Conservation (phyloP, 331 rosid species). For the Rosa hybrid region DNA sequence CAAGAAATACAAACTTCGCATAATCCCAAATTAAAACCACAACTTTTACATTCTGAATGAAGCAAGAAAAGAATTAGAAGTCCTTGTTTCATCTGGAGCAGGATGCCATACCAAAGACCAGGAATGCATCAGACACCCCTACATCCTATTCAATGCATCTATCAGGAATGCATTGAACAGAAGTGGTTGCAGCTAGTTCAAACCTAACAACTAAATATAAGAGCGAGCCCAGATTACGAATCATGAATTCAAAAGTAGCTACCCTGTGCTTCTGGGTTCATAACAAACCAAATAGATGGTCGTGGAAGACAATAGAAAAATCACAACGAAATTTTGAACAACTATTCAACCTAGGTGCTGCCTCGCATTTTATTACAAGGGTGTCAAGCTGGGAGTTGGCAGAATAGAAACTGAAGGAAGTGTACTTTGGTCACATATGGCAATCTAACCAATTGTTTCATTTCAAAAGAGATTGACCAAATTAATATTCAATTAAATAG, state of each 20-base stretch:
- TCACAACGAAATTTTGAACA: background rate
- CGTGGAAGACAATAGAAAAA: background rate
- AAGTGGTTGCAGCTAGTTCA: background rate
- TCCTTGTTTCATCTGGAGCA: constrained; percentile 3
- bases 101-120: constrained; percentile 11
- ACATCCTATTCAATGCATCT: background rate
- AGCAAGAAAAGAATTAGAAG: background rate
- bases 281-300: background rate
- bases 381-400: background rate
- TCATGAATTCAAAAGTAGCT: background rate
- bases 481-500: background rate
- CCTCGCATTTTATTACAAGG: background rate
- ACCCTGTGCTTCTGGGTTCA: background rate
- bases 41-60: background rate
- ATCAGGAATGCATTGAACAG: background rate
- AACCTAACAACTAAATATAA: constrained; percentile 6
- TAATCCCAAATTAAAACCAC: background rate
- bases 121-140: background rate
- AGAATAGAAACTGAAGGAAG: constrained; percentile 1
- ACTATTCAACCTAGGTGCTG: background rate
- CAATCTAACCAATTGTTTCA: background rate
- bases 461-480: background rate
- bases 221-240: background rate
- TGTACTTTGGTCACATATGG: background rate
- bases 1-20: background rate